phyloP scores from a whole-genome alignment of 345 rosid species.

The Rhizophora apiculata region DNA sequence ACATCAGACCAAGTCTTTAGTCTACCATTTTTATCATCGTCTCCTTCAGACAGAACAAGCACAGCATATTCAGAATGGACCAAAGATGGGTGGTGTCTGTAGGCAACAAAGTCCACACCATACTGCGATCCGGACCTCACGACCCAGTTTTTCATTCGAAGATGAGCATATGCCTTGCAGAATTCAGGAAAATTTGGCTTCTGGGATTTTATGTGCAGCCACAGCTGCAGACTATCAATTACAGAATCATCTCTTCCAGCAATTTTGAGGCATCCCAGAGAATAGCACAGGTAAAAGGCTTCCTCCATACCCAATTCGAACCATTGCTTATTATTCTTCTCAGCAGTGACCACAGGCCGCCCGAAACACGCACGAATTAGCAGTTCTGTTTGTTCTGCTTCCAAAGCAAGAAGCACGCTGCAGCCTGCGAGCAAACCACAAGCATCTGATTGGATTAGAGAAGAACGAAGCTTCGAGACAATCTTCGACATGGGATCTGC shows the following conservation, averaged over 20 bases:
- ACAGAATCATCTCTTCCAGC: constrained; percentile 26
- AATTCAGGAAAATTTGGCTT: constrained; percentile 47
- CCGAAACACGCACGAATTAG: constrained; percentile 75
- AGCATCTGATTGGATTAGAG: constrained; percentile 43
- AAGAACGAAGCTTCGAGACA: constrained; percentile 49
- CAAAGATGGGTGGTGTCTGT: constrained; percentile 74
- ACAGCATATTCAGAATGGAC: constrained; percentile 87
- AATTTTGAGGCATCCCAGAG: constrained; percentile 62
- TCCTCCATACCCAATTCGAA: constrained; percentile 72
- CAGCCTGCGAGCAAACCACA: constrained; percentile 46
- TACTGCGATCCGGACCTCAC: constrained; percentile 65
- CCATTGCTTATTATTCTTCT: constrained; percentile 68
- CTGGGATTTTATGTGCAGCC: constrained; percentile 51
- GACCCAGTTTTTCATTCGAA: constrained; percentile 71
- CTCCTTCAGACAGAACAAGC: constrained; percentile 44
- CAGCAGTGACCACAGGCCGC: constrained; percentile 44
- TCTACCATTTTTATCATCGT: constrained; percentile 33
- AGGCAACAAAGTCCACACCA: constrained; percentile 78
- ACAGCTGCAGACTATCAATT: constrained; percentile 37
- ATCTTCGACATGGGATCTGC: constrained; percentile 69
- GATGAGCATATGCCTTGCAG: constrained; percentile 74
- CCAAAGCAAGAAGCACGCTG: constrained; percentile 50
- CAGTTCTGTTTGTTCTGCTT: constrained; percentile 50
- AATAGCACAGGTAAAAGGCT: constrained; percentile 60
- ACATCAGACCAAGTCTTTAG: constrained; percentile 71